Percentiles rank a stretch among this genome's conserved stretches.
Conservation (phyloP, 352 stramenopile species). For the Globisporangium polare region DNA sequence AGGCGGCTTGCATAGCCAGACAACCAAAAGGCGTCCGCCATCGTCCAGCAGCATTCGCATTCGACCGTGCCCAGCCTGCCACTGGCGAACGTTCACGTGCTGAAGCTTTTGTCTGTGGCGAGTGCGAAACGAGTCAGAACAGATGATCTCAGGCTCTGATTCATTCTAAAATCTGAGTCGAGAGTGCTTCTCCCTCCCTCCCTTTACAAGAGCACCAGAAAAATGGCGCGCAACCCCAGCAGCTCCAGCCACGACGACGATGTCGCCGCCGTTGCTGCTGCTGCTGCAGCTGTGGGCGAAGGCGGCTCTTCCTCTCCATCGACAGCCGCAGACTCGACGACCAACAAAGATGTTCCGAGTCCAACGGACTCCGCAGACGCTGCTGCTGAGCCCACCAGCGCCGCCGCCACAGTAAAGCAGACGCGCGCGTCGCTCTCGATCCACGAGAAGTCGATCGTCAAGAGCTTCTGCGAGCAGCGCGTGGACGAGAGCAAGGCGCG, state of each 20-base stretch:
- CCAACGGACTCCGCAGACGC: neutral
- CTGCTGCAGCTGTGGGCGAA: too few relatives aligned
- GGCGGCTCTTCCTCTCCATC: neutral
- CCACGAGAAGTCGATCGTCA: conserved; percentile 67
- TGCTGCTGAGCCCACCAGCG: too few relatives aligned
- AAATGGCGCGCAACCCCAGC: neutral
- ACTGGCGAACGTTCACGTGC: too few relatives aligned
- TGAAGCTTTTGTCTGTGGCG: too few relatives aligned
- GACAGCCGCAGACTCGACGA: neutral
- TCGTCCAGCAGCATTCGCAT: neutral
- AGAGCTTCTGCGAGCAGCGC: conserved; percentile 74
- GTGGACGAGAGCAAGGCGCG: conserved; percentile 50
- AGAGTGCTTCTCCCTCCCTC: neutral
- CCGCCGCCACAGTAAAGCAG: neutral
- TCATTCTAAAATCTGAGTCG: neutral
- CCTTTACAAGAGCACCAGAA: conserved; percentile 9
- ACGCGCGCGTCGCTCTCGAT: conserved; percentile 56
- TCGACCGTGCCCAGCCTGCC: too few relatives aligned
- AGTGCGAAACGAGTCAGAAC: too few relatives aligned
- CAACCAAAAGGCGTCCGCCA: too few relatives aligned
- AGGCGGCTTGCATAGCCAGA: neutral
- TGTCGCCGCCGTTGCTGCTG: neutral
- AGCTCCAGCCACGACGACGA: neutral
- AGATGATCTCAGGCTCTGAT: too few relatives aligned
- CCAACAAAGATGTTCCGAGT: neutral